These are phyloP conservation scores for Lipomyces oligophaga DNA, from an alignment of 805 yeast genomes.

Conservation along the genomic window DNA sequence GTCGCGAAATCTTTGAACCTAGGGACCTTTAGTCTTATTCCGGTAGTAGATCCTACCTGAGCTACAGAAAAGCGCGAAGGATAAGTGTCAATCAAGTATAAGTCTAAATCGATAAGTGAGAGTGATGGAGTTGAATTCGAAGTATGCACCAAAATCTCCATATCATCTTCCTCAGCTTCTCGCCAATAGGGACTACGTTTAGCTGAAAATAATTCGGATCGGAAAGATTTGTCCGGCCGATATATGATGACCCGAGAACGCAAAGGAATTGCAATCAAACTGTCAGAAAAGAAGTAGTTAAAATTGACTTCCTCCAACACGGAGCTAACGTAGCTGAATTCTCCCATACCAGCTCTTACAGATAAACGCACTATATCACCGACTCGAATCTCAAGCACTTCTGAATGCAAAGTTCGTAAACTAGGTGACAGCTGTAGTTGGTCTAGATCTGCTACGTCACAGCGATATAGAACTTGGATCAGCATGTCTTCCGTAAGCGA, in stretches of 20 bases:
- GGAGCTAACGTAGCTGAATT: conserved; percentile 6
- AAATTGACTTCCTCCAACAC: conserved; percentile 12
- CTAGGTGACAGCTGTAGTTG: too few relatives aligned
- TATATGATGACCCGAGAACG: conserved; percentile 17
- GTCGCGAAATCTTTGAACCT: conserved; percentile 16
- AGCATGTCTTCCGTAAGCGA: conserved; percentile 8
- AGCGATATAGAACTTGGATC: conserved; percentile 19
- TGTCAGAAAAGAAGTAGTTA: conserved; percentile 11
- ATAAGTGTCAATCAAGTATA: conserved; percentile 7
- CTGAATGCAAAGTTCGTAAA: too few relatives aligned
- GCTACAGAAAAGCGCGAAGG: conserved; percentile 2
- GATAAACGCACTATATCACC: conserved; percentile 4
- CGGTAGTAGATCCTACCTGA: too few relatives aligned
- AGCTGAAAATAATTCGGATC: too few relatives aligned
- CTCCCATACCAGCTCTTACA: conserved; percentile 23
- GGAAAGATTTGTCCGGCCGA: too few relatives aligned
- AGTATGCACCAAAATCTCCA: background rate
- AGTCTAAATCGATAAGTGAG: conserved; percentile 19
- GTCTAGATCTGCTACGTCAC: conserved; percentile 2
- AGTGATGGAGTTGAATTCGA: conserved; percentile 1
- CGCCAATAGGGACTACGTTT: conserved; percentile 11
- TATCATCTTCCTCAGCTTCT: conserved; percentile 7
- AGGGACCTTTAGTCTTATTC: too few relatives aligned
- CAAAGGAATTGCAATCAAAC: conserved; percentile 13
- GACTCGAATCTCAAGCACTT: conserved; percentile 14